These are phyloP conservation scores for Rubroboletus satanas DNA, from an alignment of 768 basidiomycete species.

Conservation along the genomic window DNA sequence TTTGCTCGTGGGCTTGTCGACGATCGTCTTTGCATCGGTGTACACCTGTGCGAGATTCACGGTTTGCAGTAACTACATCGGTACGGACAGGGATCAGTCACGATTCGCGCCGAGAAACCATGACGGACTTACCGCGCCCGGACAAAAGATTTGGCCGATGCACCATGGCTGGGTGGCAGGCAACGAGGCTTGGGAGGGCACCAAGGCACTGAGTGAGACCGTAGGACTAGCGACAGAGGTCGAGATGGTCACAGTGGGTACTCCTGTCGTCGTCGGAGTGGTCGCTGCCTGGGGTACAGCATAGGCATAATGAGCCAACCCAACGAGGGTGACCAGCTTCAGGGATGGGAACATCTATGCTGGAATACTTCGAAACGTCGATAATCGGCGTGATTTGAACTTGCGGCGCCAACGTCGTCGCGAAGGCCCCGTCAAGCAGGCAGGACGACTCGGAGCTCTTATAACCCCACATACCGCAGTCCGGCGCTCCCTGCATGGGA, in stretches of 20 bases:
- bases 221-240: constrained; percentile 68
- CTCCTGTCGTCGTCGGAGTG: constrained; percentile 14
- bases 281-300: constrained; percentile 18
- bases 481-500: not conserved
- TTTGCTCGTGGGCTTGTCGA: constrained; percentile 82
- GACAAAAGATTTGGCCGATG: constrained; percentile 72
- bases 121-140: constrained; percentile 54
- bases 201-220: constrained; percentile 42
- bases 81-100: not conserved
- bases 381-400: not conserved
- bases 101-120: no score
- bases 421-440: not conserved
- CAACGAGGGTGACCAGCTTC: constrained; percentile 11
- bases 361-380: not conserved
- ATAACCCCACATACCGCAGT: not conserved
- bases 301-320: constrained; percentile 9
- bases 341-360: constrained; percentile 32
- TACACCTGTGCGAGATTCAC: constrained; percentile 76
- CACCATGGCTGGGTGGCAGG: constrained; percentile 79
- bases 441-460: not conserved
- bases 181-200: constrained; percentile 62
- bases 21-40: constrained; percentile 82
- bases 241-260: constrained; percentile 41
- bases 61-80: constrained; percentile 69
- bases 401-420: not conserved